These are phyloP conservation scores for Amaranthus cruentus DNA, from an alignment of 148 eudicot species.

Conservation along the genomic window DNA sequence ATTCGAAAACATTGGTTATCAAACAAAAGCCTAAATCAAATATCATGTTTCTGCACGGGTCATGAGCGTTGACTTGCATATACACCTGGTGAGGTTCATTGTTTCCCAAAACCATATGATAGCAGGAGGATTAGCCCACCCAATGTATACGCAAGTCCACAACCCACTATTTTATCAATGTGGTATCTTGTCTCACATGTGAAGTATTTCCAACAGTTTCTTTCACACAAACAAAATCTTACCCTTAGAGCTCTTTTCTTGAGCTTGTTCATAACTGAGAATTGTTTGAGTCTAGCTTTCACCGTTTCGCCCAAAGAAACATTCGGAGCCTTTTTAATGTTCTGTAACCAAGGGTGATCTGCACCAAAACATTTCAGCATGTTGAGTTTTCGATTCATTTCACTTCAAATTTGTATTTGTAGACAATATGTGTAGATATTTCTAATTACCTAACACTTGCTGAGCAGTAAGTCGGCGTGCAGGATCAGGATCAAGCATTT, in stretches of 20 bases:
- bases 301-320: constrained; percentile 70
- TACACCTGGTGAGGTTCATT: too few relatives aligned
- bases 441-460: constrained; percentile 54
- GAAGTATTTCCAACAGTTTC: too few relatives aligned
- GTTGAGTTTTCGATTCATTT: neutral
- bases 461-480: constrained; percentile 52
- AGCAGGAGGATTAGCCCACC: too few relatives aligned
- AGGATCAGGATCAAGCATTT: constrained; percentile 70
- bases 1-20: neutral
- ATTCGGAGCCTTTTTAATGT: constrained; percentile 69
- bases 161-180: too few relatives aligned
- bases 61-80: too few relatives aligned
- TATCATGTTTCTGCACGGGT: too few relatives aligned
- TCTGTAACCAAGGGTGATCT: constrained; percentile 88
- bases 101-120: too few relatives aligned
- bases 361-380: constrained; percentile 11
- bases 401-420: neutral
- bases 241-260: constrained; percentile 85
- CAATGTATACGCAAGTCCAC: too few relatives aligned
- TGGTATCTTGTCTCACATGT: too few relatives aligned
- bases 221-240: constrained; percentile 14
- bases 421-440: neutral
- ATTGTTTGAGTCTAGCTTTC: constrained; percentile 68
- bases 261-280: constrained; percentile 80
- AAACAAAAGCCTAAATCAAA: too few relatives aligned